Base-by-base conservation (phyloP, 176 grass and related monocot genomes). In the Eragrostis curvula region DNA sequence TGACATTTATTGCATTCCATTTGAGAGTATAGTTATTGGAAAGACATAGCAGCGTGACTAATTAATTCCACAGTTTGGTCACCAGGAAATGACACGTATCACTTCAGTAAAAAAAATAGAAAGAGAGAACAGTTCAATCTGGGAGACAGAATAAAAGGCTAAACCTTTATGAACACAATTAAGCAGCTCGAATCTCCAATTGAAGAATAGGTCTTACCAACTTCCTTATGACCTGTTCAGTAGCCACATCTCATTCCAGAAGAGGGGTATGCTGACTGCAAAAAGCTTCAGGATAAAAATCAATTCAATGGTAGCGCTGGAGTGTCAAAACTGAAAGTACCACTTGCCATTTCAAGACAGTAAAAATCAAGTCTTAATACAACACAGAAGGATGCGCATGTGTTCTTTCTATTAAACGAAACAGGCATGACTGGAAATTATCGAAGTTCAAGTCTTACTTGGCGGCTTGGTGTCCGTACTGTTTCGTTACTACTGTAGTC, bases 251-350 rank as follows among this genome's bases (percentile, higher is more conserved):
- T 17, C 65, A 21, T 71, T 78, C 56, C 51, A 44, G 72, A 82
- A 77, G 43, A 74, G 61, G 77, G 40, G 59, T 76, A 61, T 75
- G 14, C 28, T 66, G 61, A 68, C 21, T 66, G 43, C 25, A 17
- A 70, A 52, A 70, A 43, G 21, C 15, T 29, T 75, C n/a, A 66
- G 23, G 62, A 8, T 45, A 6, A 5, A 23, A 24, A 21, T 36
- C 4, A 9, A 18, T 20, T 47, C 12, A 3, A 41, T 52, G 23
- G 18, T 14, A 69, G 0, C 53, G 25, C 18, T 83, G 28, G 70
- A 63, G 45, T 53, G 66, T 58, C 66, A 81, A 70, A 81, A 55
- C 59, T 66, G n/a, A 20, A 69, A 74, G 41, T n/a, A 30, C 66
- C 48, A 7, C n/a, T 14, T 47, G 44, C 42, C 42, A 48, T 48